Evolutionary conservation across 2,329 filamentous ascomycete genomes (phyloP).

Genomic region (Penicillium sp.): DNA sequence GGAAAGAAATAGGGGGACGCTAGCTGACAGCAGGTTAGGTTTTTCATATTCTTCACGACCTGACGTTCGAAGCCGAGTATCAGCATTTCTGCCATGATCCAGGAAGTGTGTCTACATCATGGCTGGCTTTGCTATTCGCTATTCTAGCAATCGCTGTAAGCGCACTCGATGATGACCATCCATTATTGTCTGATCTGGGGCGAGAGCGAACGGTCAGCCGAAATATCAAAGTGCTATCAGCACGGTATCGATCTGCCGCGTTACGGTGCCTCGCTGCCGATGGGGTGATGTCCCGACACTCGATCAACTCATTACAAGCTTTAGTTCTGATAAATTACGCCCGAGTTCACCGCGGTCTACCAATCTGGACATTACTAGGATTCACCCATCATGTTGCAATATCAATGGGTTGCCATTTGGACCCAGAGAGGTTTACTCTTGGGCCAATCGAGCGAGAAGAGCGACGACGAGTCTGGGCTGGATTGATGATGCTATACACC

Average conservation of each 20-base stretch:
- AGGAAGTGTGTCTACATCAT: slow-evolving; percentile 35
- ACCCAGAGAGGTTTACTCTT: slow-evolving; percentile 38
- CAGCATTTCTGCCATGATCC: slow-evolving; percentile 38
- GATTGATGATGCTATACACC: slow-evolving; percentile 42
- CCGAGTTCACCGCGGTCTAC: slow-evolving; percentile 35
- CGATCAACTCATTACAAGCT: slow-evolving; percentile 41
- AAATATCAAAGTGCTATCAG: slow-evolving; percentile 38
- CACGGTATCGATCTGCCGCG: slow-evolving; percentile 38
- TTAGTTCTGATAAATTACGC: slow-evolving; percentile 43
- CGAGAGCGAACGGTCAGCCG: slow-evolving; percentile 36
- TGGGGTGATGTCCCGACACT: slow-evolving; percentile 39
- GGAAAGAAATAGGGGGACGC: background rate
- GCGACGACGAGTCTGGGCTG: slow-evolving; percentile 41
- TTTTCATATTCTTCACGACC: slow-evolving; percentile 44
- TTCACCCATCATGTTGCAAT: slow-evolving; percentile 43
- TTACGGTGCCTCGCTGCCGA: slow-evolving; percentile 42
- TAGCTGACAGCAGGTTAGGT: slow-evolving; percentile 24
- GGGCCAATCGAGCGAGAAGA: slow-evolving; percentile 39
- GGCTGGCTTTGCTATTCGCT: slow-evolving; percentile 41
- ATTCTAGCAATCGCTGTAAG: slow-evolving; percentile 41
- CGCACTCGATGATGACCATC: slow-evolving; percentile 37
- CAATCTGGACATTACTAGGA: slow-evolving; percentile 42
- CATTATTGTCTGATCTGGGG: slow-evolving; percentile 37
- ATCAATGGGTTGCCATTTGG: slow-evolving; percentile 43
- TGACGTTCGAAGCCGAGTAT: slow-evolving; percentile 42